phyloP scores from a whole-genome alignment of 179 eudicot species.

The Nepenthes alata region DNA sequence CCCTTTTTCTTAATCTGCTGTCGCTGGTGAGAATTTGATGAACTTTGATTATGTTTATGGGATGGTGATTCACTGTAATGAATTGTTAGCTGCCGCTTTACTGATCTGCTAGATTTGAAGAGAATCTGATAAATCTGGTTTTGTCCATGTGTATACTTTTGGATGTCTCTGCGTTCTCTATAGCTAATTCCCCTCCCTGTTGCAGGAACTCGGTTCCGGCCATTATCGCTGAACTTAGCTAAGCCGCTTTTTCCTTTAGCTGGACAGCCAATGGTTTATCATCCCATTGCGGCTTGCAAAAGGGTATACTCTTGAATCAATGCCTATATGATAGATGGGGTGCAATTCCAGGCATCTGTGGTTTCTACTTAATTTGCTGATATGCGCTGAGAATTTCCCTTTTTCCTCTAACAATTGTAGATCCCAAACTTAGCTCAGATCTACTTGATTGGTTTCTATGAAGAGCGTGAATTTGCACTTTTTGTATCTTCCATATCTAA shows the following conservation, averaged over 20 bases:
- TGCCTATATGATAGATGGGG: not conserved
- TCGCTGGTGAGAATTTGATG: too few species aligned
- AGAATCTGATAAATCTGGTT: not conserved
- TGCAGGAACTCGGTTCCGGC: constrained; percentile 87
- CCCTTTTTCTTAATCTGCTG: too few species aligned
- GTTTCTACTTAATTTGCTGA: constrained; percentile 1
- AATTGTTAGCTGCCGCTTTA: not conserved
- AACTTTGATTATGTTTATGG: too few species aligned
- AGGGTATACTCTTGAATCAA: constrained; percentile 35
- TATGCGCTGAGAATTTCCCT: constrained; percentile 1
- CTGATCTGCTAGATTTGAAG: not conserved
- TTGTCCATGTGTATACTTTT: too few species aligned
- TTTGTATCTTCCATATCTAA: constrained; percentile 86
- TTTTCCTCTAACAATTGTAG: constrained; percentile 21
- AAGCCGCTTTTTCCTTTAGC: constrained; percentile 95
- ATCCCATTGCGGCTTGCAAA: constrained; percentile 95
- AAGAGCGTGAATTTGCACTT: constrained; percentile 69
- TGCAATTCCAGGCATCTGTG: not conserved
- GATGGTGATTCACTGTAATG: constrained; percentile 4
- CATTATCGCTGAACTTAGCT: constrained; percentile 76
- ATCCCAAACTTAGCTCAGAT: constrained; percentile 74
- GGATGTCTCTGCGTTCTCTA: not conserved
- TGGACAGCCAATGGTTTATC: constrained; percentile 98
- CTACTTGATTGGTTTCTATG: constrained; percentile 78
- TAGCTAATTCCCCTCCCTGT: not conserved